Evolutionary conservation across 2,329 filamentous ascomycete species (phyloP), one percentile per base, ranked within the genome.

Genomic region (Furcasterigmium sp.): DNA sequence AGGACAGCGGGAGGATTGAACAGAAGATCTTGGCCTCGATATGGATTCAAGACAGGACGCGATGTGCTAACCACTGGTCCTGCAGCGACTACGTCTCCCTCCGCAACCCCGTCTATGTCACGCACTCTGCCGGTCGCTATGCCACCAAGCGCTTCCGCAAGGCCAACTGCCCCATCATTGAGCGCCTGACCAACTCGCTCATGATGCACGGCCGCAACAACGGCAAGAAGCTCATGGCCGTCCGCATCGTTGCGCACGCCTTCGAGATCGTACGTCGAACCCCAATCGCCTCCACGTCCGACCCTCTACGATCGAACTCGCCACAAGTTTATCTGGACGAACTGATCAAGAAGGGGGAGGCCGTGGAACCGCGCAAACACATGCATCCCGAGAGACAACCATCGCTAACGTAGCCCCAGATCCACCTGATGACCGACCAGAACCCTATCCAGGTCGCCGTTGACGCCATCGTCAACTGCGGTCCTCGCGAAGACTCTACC

Each of bases 141-240:
- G 93, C 93, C 69, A 83, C 85, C 77, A 98, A 98, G 90, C 87
- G 94, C 69, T 98, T 98, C 89, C 88, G 93, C 81, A 98, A 98
- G 86, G 93, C 94, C 71, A 94, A 97, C 84, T 98, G 93, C 88
- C 93, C 93, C 65, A 97, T 98, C 85, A 96, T 98, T 70, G 93
- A 98, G 87, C 91, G 93, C 72, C 85, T 98, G 63, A 98, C 93
- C 82, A 98, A 98, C 87, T 97, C 93, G 49, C 85, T 98, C 72
- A 98, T 98, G 94, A 97, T 97, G 91, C 95, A 98, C 85, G 93
- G 93, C 76, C 93, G 93, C 78, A 98, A 98, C 88, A 98, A 96
- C 87, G 93, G 93, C 76, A 98, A 98, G 87, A 98, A 98, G 89
- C 85, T 97, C 69, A 96, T 95, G 91, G 94, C 93, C 69, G 91